Base-by-base conservation (phyloP, 768 basidiomycete species). In the Amanita jacksonii region DNA sequence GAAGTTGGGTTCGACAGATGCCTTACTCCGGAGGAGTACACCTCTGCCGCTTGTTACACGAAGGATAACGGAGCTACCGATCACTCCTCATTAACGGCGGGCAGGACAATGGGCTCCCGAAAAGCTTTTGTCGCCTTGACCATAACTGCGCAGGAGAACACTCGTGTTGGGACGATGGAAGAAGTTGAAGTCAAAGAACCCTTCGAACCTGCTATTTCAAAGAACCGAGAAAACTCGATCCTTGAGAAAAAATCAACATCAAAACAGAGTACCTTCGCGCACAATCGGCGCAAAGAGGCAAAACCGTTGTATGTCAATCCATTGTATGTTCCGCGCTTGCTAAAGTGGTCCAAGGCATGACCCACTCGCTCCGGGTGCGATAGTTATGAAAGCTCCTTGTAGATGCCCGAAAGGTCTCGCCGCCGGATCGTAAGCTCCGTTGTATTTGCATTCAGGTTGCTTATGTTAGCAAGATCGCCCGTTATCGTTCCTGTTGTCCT, bases 311-410 rank as follows among this genome's bases (percentile, higher is more conserved):
- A 36, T 24, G 43, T 33, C 19, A 13, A 2, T 15, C 41, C 18
- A 8, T 33, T 34, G 20, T 5, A 12, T 18, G 19, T 30, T 27
- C 19, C 34, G 13, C 35, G 10, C 15, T 28, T 27, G 10, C 31
- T 39, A 10, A 46, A 16, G 9, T 23, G 20, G 41, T 15, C 9
- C 8, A 44, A 90, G 87, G 46, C 81, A 90, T 58, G 81, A 94
- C 56, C 88, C 94, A 2, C 61, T 73, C 4, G 76, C 72, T 1
- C 75, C 79, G 41, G 82, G 76, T 3, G 91, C 92, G 0, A 63
- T 98, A 6, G 82, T 97, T 4, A 87, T 99, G 89, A 84, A 81
- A 52, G 62, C 72, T 4, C 90, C 91, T 0, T 75, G 70, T 7
- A 69, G 76, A 47, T 77, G 76, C 23, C 82, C 89, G 50, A 73